Percentiles rank a stretch among this genome's conserved stretches.
These are phyloP conservation scores for Talaromyces amestolkiae DNA, from an alignment of 2,329 filamentous ascomycete genomes.

Conservation along the genomic window DNA sequence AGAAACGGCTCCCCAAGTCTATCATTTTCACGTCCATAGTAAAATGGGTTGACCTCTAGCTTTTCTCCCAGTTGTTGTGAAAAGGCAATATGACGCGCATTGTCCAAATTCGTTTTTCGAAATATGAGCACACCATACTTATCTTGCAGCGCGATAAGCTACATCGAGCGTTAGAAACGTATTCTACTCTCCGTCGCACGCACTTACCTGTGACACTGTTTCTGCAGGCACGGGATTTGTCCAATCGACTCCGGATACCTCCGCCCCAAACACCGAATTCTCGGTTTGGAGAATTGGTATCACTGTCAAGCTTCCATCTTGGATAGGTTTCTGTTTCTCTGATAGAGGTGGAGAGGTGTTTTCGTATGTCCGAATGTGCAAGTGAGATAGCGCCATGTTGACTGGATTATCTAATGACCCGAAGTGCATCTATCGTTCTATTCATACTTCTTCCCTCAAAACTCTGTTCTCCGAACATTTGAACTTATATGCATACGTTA, in stretches of 20 bases:
- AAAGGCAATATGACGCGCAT: constrained; percentile 26
- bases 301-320: constrained; percentile 17
- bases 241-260: constrained; percentile 21
- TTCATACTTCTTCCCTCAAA: not conserved
- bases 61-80: constrained; percentile 26
- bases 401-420: not conserved
- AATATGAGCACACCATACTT: constrained; percentile 27
- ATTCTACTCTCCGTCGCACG: not conserved
- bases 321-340: not conserved
- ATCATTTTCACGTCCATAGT: constrained; percentile 27
- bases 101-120: constrained; percentile 25
- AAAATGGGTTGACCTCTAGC: constrained; percentile 30
- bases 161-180: not conserved
- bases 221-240: constrained; percentile 14
- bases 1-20: constrained; percentile 25
- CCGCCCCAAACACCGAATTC: constrained; percentile 20
- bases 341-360: constrained; percentile 18
- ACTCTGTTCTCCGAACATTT: not conserved
- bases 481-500: constrained; percentile 2
- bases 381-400: constrained; percentile 15
- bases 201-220: constrained; percentile 20
- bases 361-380: constrained; percentile 20
- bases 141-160: constrained; percentile 28
- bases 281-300: constrained; percentile 18
- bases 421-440: not conserved